These are phyloP conservation scores for Staphylotrichum longicolle DNA, from an alignment of 495 filamentous ascomycete species.

Conservation along the genomic window DNA sequence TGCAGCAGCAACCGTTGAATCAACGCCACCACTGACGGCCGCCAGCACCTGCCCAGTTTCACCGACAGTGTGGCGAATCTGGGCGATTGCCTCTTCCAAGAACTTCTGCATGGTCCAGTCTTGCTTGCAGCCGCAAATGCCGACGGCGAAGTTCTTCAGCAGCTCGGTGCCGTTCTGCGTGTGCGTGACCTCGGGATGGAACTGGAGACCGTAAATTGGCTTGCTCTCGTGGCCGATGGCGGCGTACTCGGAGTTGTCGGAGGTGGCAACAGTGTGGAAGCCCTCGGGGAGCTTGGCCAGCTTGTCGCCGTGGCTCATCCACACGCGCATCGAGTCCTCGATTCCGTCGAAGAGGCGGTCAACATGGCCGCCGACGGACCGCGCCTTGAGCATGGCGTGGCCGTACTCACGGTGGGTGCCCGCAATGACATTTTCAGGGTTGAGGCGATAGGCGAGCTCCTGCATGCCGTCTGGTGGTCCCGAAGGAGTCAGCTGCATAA, in stretches of 20 bases:
- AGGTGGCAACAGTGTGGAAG: slow-evolving; percentile 71
- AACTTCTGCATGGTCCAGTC: slow-evolving; percentile 85
- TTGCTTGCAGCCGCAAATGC: slow-evolving; percentile 69
- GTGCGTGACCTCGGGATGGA: slow-evolving; percentile 84
- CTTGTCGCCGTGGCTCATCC: slow-evolving; percentile 90
- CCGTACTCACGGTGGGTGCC: slow-evolving; percentile 57
- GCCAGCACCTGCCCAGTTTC: slow-evolving; percentile 78
- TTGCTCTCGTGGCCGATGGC: slow-evolving; percentile 74
- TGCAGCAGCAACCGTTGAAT: slow-evolving; percentile 84
- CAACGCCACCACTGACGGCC: slow-evolving; percentile 86
- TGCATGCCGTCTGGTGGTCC: slow-evolving; percentile 37
- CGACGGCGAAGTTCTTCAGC: slow-evolving; percentile 75
- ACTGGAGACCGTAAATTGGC: slow-evolving; percentile 70
- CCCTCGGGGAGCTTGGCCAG: slow-evolving; percentile 65
- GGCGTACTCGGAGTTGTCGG: slow-evolving; percentile 70
- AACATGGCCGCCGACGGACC: slow-evolving; percentile 51
- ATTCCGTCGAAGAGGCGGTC: slow-evolving; percentile 71
- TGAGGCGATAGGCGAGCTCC: slow-evolving; percentile 75
- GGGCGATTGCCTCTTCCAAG: slow-evolving; percentile 69
- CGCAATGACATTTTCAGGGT: slow-evolving; percentile 65
- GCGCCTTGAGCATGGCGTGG: slow-evolving; percentile 27
- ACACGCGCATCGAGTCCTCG: slow-evolving; percentile 60
- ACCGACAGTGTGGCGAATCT: slow-evolving; percentile 76
- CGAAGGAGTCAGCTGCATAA: slow-evolving; percentile 10
- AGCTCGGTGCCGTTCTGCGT: slow-evolving; percentile 62